Evolutionary conservation across 2,329 filamentous ascomycete species (phyloP), one percentile per base, ranked within the genome.

Genomic region (Diaporthe ampelina): DNA sequence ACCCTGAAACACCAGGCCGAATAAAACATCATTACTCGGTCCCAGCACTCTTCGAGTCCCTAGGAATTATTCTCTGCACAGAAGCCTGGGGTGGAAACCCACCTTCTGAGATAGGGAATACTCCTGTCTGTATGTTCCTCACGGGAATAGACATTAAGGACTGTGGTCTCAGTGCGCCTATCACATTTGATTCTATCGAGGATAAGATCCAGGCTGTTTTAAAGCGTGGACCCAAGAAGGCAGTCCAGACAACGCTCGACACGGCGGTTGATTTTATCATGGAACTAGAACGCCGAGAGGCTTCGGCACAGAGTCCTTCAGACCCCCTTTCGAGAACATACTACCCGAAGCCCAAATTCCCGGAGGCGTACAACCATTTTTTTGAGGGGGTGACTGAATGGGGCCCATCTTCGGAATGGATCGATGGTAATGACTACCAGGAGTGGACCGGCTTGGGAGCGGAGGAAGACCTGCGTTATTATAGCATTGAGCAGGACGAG

Each of bases 111-210:
- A 54, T 54, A 4, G 50, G 50, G 50, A 29, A 54, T 26, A 29
- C 11, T 29, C 21, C 50, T 15, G 50, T 54, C 50, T 54, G 50
- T 24, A 61, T 61, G 32, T 37, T 61, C 11, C n/a, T 37, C 13
- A 61, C 58, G 35, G 58, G 58, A 9, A 61, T 61, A 9, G 58
- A 37, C 13, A 37, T 37, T 13, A 37, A 61, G 13, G 26, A 61
- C 26, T 15, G 21, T 17, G 58, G 58, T 61, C 58, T 61, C 29
- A 61, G 58, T 24, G 58, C 58, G 29, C 58, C 58, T 32, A 61
- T 61, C 13, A 61, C 58, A n/a, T 61, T 61, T 24, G 29, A 61
- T n/a, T 61, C 58, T 11, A 61, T 61, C 58, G 58, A 13, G 35
- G 58, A 61, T 11, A 61, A 37, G 29, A 61, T 61, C 29, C 50